Conservation (phyloP, 139 green algal species). For the Marvania coccoides region DNA sequence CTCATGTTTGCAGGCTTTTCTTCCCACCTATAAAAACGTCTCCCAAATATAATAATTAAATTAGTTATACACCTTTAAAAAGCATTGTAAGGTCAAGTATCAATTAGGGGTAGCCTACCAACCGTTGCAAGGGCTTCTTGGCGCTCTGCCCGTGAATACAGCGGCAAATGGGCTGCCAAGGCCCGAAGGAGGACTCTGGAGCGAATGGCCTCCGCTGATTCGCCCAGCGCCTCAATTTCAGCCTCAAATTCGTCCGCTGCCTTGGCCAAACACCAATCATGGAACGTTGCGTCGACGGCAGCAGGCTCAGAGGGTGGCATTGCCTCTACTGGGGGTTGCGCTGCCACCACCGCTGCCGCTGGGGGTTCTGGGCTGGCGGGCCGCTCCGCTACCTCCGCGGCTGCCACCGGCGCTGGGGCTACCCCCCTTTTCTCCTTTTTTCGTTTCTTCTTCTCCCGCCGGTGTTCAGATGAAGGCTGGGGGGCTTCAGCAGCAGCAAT, state of each 20-base stretch:
- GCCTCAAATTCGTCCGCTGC: constrained; percentile 7
- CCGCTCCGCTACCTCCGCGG: neutral
- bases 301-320: too few species aligned
- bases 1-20: neutral
- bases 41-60: too few species aligned
- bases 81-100: too few species aligned
- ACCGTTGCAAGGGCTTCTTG: neutral
- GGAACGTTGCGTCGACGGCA: neutral
- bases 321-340: neutral
- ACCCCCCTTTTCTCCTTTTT: neutral
- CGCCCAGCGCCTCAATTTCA: constrained; percentile 13
- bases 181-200: neutral
- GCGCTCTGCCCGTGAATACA: neutral
- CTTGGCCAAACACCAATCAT: neutral
- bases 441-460: neutral
- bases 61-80: too few species aligned
- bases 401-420: neutral
- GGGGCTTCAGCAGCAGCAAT: neutral
- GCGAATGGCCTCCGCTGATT: constrained; percentile 3
- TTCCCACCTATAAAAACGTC: too few species aligned
- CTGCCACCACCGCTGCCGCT: neutral
- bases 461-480: neutral
- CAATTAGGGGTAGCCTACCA: too few species aligned
- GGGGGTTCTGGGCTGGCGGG: neutral
- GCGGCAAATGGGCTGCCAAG: neutral